A percentile compares a stretch with the other conserved stretches of the same genome.
Evolutionary conservation across 805 yeast genomes (phyloP).

Genomic region (Maudiozyma barnettii): DNA sequence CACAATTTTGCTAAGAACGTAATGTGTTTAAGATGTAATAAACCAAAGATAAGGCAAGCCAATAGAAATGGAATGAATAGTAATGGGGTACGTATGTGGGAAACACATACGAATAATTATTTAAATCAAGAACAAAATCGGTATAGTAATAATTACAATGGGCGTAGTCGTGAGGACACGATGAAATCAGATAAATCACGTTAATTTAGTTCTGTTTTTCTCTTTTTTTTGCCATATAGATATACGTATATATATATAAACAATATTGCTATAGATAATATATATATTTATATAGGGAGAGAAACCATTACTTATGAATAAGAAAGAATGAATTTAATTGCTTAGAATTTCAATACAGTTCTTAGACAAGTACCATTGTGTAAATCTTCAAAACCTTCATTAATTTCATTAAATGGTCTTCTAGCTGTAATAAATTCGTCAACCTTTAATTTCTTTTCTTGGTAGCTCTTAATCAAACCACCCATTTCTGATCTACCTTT

Average conservation of each 20-base stretch:
- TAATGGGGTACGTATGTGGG: background rate
- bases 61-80: slow-evolving; percentile 1
- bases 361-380: slow-evolving; percentile 90
- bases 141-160: slow-evolving; percentile 7
- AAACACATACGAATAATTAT: background rate
- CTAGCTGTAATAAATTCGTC: slow-evolving; percentile 94
- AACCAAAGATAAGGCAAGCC: slow-evolving; percentile 35
- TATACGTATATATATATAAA: background rate
- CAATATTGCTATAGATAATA: background rate
- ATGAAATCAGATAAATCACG: no score
- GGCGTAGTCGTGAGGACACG: background rate
- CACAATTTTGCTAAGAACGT: slow-evolving; percentile 90
- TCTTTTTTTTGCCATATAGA: background rate
- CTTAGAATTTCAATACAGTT: slow-evolving; percentile 54
- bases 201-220: no score
- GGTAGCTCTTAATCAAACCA: slow-evolving; percentile 75
- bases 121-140: background rate
- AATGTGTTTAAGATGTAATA: slow-evolving; percentile 81
- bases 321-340: background rate
- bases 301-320: background rate
- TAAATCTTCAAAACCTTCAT: slow-evolving; percentile 88
- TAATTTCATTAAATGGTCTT: slow-evolving; percentile 67
- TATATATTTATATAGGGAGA: background rate
- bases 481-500: slow-evolving; percentile 96
- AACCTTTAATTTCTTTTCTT: slow-evolving; percentile 72